Percentiles rank a stretch among this genome's conserved stretches.
These are phyloP conservation scores for Coffea eugenioides DNA, from an alignment of 257 asterid genomes.

Conservation along the genomic window DNA sequence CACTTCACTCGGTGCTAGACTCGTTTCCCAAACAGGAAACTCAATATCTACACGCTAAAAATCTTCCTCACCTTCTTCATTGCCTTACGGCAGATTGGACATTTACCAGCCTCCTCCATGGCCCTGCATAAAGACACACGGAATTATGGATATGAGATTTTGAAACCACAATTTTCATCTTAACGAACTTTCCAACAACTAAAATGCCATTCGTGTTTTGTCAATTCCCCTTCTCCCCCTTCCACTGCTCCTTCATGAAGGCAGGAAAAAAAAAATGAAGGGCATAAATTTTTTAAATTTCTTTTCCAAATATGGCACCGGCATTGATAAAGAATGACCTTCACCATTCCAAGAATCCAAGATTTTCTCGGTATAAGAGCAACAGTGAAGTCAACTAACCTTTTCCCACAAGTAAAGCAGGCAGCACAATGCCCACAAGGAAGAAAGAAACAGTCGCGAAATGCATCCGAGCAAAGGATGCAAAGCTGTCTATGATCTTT, in stretches of 20 bases:
- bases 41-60: constrained; percentile 15
- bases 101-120: constrained; percentile 19
- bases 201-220: not conserved
- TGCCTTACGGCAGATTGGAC: constrained; percentile 20
- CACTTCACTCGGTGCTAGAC: not conserved
- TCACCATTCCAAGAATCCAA: not conserved
- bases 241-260: not conserved
- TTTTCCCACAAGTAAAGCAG: constrained; percentile 26
- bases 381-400: constrained; percentile 13
- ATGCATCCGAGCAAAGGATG: constrained; percentile 19
- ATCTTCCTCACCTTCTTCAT: constrained; percentile 21
- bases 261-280: no score
- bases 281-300: no score
- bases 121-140: constrained; percentile 12
- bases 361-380: not conserved
- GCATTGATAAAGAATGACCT: not conserved
- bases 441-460: constrained; percentile 28
- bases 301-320: no score
- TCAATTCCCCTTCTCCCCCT: not conserved
- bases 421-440: constrained; percentile 30
- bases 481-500: constrained; percentile 16
- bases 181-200: not conserved
- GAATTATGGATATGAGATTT: not conserved
- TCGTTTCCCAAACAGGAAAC: not conserved
- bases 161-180: not conserved